Evolutionary conservation across 805 yeast species (phyloP), one percentile per base, ranked within the genome.

Genomic region (Suhomyces sp.): DNA sequence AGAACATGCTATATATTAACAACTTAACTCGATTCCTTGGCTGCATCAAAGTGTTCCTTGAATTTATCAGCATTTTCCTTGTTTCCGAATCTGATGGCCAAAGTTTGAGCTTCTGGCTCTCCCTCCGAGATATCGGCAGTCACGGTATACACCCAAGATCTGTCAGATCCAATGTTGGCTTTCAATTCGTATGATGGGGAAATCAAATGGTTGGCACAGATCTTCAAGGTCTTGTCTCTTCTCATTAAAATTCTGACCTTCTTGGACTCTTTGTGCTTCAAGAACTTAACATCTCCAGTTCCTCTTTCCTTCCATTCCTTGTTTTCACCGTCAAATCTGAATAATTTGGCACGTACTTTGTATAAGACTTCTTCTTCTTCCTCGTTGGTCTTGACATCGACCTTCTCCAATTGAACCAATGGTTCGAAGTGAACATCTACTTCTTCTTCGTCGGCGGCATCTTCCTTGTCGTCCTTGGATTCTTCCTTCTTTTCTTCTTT

Each of bases 221-320:
- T 83, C 76, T 93, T 93, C 60, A 93, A 77, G 37, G 98, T 93
- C 76, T 91, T 91, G 72, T 93, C 98, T 74, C 98, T 88, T 79
- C 98, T 88, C 98, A 93, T 93, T 59, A 93, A 74, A 48, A 93
- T 67, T 72, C 98, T 83, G 46, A 86, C 87, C 70, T 88, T 90
- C 40, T 77, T 76, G 40, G 87, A 71, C 43, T 69, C 68, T 65
- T 88, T 88, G 72, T 91, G 96, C 72, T 91, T 75, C 61, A 93
- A 79, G 67, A 93, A 87, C 69, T 93, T 88, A 53, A 88, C 96
- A 58, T 93, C 98, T 57, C 98, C 98, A 22, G 96, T 88, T 54
- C 98, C 98, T 74, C 98, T 86, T 76, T 93, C 98, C 67, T 93
- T 93, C 98, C 98, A 93, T 69, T 93, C 98, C 57, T 82, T 83